Percentiles rank a stretch among this genome's conserved stretches.
phyloP scores from a whole-genome alignment of 2,329 filamentous ascomycete species.

The Aureobasidium sp. region DNA sequence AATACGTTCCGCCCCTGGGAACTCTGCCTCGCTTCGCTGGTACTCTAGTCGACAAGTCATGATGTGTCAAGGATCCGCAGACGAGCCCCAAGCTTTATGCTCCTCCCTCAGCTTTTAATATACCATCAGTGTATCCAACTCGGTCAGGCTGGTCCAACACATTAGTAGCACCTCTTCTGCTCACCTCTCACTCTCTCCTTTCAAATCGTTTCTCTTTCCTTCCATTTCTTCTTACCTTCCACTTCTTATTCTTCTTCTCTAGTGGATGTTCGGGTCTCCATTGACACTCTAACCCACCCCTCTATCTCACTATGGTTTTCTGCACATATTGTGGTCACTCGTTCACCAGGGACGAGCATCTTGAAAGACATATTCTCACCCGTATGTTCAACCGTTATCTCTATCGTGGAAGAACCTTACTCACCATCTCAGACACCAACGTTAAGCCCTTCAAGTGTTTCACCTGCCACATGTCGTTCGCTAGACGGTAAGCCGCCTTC shows the following conservation, averaged over 20 bases:
- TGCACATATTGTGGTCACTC: constrained; percentile 46
- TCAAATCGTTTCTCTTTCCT: neutral
- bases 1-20: constrained; percentile 10
- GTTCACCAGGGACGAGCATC: constrained; percentile 44
- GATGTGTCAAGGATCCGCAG: constrained; percentile 12
- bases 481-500: constrained; percentile 34
- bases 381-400: constrained; percentile 25
- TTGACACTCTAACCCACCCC: constrained; percentile 14
- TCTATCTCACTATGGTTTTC: constrained; percentile 35
- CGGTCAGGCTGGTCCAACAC: constrained; percentile 8
- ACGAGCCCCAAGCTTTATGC: constrained; percentile 11
- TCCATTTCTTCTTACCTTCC: neutral
- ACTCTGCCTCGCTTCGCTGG: constrained; percentile 7
- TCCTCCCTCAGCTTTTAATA: constrained; percentile 11
- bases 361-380: constrained; percentile 44
- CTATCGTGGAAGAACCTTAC: neutral
- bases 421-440: constrained; percentile 36
- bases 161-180: constrained; percentile 7
- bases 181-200: neutral
- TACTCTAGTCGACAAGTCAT: constrained; percentile 12
- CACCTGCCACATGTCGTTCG: constrained; percentile 47
- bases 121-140: constrained; percentile 9
- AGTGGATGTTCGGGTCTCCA: neutral
- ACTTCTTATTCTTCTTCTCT: neutral
- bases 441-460: constrained; percentile 49